Evolutionary conservation across 1,139 yeast genomes (phyloP), one percentile per base, ranked within the genome.

Genomic region (Blastobotrys capitulatus): DNA sequence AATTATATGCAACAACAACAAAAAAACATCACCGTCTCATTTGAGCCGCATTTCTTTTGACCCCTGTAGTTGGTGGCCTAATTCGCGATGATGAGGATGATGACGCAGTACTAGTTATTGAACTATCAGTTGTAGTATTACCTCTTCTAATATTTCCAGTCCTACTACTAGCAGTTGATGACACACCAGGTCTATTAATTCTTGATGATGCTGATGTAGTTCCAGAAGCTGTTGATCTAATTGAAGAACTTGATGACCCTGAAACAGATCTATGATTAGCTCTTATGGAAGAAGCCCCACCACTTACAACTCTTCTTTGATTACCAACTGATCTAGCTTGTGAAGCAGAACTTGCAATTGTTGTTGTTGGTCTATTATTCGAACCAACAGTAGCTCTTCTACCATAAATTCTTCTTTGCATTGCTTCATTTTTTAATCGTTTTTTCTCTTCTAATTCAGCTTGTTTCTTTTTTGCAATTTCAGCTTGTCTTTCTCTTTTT

Each of bases 401-500:
- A 8, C 64, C 64, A 42, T 58, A 59, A 27, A 60, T 51, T 10
- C 62, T 46, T n/a, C 57, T 44, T 26, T 54, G 57, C 35, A 57
- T 46, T 5, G 53, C 36, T 27, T 58, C 60, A 25, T 57, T 52
- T 32, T 52, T 49, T 9, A 52, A 55, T 13, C 54, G 46, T 31
- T 51, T 47, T 34, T 49, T 50, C 32, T 57, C 61, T 6, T 53
- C 57, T 3, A 46, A 35, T 20, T 55, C 57, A 41, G 51, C 49
- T 32, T 52, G 54, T 22, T 53, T 55, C 40, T 54, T 54, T 19
- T 51, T 49, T 26, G 45, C 50, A 38, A 48, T 46, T 29, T 48
- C 58, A 36, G 53, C 57, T 45, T 57, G 56, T 20, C 53, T 50
- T 38, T 54, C 54, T 7, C 49, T 46, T 18, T 43, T 38, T 43